Evolutionary conservation across 345 rosid genomes (phyloP).

Genomic region (Leavenworthia alabamica): DNA sequence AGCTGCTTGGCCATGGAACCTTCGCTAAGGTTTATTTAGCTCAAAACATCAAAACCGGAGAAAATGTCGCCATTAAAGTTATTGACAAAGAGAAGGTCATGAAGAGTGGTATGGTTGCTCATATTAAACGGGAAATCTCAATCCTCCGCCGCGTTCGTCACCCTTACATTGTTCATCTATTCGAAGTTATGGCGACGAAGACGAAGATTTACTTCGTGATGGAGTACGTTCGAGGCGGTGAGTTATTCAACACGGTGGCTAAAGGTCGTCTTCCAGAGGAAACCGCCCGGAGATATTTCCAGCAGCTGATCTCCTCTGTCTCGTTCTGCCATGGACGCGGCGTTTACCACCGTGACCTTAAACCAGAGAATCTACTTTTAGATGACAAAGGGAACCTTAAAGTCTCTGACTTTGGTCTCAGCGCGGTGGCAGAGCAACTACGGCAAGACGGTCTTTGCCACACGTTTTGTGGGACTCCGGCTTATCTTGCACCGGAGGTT

Average conservation of each 20-base stretch:
- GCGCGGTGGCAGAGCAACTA: conserved; percentile 71
- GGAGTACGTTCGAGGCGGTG: conserved; percentile 82
- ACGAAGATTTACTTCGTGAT: conserved; percentile 80
- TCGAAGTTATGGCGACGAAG: conserved; percentile 86
- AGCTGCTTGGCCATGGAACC: conserved; percentile 70
- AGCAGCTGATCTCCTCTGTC: conserved; percentile 72
- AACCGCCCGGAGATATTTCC: conserved; percentile 60
- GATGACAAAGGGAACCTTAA: conserved; percentile 69
- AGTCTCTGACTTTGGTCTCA: conserved; percentile 83
- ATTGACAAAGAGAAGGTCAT: conserved; percentile 72
- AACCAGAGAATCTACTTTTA: conserved; percentile 78
- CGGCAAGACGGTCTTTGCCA: conserved; percentile 69
- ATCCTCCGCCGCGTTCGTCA: conserved; percentile 86
- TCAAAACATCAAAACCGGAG: conserved; percentile 43
- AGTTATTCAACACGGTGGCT: conserved; percentile 60
- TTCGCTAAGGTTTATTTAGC: conserved; percentile 84
- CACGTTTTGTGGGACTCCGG: conserved; percentile 82
- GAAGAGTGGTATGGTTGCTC: conserved; percentile 58
- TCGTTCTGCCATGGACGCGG: conserved; percentile 76
- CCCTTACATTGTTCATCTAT: conserved; percentile 69
- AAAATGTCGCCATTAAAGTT: conserved; percentile 64
- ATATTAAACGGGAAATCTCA: conserved; percentile 73
- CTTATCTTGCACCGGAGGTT: conserved; percentile 82
- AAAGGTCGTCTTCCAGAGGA: conserved; percentile 64
- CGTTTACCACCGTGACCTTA: too few species aligned